Conservation (phyloP, 345 rosid species). For the Eucalyptus cloeziana region DNA sequence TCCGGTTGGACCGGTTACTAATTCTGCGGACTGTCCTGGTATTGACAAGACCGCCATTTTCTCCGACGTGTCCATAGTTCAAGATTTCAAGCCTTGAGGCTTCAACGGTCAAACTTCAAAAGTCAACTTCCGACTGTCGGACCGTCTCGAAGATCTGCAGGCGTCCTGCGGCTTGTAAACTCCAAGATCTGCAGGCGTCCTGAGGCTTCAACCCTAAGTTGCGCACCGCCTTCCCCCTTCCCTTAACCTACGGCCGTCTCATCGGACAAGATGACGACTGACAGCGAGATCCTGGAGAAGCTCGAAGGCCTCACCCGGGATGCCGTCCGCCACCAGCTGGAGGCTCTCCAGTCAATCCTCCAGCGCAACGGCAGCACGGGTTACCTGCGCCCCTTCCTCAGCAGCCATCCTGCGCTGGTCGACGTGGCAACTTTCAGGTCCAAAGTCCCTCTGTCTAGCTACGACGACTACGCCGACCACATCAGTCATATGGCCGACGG, state of each 20-base stretch:
- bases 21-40: background rate
- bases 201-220: background rate
- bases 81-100: background rate
- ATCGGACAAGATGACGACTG: background rate
- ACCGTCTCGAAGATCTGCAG: background rate
- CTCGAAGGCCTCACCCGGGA: slow-evolving; percentile 25
- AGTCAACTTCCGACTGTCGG: background rate
- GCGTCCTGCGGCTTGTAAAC: background rate
- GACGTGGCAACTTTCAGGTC: slow-evolving; percentile 12
- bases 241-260: background rate
- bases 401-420: background rate
- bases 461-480: slow-evolving; percentile 27
- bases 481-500: slow-evolving; percentile 23
- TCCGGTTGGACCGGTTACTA: background rate
- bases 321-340: slow-evolving; percentile 15
- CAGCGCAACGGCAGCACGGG: slow-evolving; percentile 11
- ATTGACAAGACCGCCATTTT: background rate
- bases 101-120: background rate
- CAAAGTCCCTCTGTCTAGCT: slow-evolving; percentile 23
- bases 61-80: background rate
- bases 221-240: background rate
- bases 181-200: background rate
- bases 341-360: slow-evolving; percentile 34
- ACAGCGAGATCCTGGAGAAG: slow-evolving; percentile 14
- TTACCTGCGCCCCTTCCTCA: slow-evolving; percentile 23